These are phyloP conservation scores for Pochonia chlamydosporia DNA, from an alignment of 2,329 filamentous ascomycete species.

Conservation along the genomic window DNA sequence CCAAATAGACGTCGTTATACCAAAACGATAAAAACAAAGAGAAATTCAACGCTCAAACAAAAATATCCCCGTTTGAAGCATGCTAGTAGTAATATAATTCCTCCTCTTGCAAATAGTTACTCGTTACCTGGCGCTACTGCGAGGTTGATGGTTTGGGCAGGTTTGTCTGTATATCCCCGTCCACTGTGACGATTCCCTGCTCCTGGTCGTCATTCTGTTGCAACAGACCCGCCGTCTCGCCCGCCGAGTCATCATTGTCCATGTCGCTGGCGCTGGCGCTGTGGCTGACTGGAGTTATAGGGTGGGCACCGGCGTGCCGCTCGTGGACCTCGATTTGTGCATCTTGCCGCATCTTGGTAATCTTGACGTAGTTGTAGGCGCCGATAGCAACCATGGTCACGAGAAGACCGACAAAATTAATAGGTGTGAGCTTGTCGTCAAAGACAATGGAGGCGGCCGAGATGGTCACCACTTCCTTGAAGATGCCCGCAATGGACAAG, in stretches of 20 bases:
- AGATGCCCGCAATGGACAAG: constrained; percentile 92
- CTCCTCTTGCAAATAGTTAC: background rate
- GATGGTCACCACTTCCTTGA: constrained; percentile 98
- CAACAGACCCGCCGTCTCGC: constrained; percentile 41
- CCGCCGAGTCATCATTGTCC: constrained; percentile 36
- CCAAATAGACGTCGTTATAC: constrained; percentile 5
- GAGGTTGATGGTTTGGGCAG: constrained; percentile 12
- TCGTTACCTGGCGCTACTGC: background rate
- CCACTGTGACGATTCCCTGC: constrained; percentile 32
- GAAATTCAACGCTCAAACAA: constrained; percentile 10
- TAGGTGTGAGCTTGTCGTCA: constrained; percentile 75
- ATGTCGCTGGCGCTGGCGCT: constrained; percentile 33
- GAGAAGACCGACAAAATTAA: constrained; percentile 84
- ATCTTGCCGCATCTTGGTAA: constrained; percentile 78
- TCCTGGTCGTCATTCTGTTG: constrained; percentile 29
- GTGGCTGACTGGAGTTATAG: constrained; percentile 27
- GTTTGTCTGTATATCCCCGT: constrained; percentile 34
- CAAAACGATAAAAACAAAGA: constrained; percentile 13
- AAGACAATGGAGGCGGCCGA: constrained; percentile 82
- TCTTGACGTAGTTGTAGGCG: constrained; percentile 93
- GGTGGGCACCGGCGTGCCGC: constrained; percentile 28
- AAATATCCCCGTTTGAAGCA: constrained; percentile 2
- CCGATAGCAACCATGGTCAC: constrained; percentile 83
- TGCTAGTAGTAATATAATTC: background rate
- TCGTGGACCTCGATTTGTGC: constrained; percentile 50